Evolutionary conservation across 1,284 basidiomycete species (phyloP).

Genomic region (Trichosporon inkin): DNA sequence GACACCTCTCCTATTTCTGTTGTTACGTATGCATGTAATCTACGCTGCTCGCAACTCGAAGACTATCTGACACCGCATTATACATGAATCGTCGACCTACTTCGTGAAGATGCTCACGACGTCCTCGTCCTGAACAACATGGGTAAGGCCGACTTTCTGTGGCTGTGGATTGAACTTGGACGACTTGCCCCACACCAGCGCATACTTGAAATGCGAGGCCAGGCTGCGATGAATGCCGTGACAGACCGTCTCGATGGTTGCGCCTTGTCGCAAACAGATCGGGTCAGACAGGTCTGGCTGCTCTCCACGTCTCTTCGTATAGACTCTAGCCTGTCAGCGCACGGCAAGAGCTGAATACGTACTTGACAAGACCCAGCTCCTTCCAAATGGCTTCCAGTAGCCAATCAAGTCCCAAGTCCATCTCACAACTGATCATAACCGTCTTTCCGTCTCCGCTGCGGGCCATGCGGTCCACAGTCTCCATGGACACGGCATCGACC

Average conservation of each 20-base stretch:
- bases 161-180: slow-evolving; percentile 87
- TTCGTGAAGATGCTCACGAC: slow-evolving; percentile 57
- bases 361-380: slow-evolving; percentile 74
- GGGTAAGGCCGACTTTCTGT: slow-evolving; percentile 82
- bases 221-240: slow-evolving; percentile 86
- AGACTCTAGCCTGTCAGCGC: slow-evolving; percentile 54
- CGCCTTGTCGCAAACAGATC: slow-evolving; percentile 85
- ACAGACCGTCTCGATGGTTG: slow-evolving; percentile 91
- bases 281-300: slow-evolving; percentile 88
- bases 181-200: slow-evolving; percentile 88
- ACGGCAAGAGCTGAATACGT: slow-evolving; percentile 10
- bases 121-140: slow-evolving; percentile 88
- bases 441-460: slow-evolving; percentile 67
- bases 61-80: background rate
- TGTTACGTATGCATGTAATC: slow-evolving; percentile 7
- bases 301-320: slow-evolving; percentile 93
- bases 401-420: slow-evolving; percentile 82
- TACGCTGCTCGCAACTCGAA: background rate
- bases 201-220: slow-evolving; percentile 79
- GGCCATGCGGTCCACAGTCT: slow-evolving; percentile 85
- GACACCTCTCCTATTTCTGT: background rate
- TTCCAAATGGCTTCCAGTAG: slow-evolving; percentile 88
- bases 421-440: slow-evolving; percentile 90
- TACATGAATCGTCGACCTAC: slow-evolving; percentile 21
- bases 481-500: slow-evolving; percentile 80